Conservation (phyloP, 192 early-diverging fungal genomes). For the Podila epicladia region DNA sequence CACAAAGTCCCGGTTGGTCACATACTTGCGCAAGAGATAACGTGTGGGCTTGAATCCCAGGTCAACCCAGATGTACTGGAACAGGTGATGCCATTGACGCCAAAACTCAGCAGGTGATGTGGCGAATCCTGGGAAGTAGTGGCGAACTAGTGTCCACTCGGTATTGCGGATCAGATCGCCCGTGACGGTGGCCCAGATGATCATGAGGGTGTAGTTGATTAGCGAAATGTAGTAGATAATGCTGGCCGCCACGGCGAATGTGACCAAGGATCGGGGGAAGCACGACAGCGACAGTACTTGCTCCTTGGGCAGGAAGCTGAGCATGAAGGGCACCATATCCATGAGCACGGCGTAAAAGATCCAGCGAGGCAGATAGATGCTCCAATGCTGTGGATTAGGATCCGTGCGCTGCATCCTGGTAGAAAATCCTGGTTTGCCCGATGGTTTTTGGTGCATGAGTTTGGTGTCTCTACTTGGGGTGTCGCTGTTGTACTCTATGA, state of each 20-base stretch:
- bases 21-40: conserved; percentile 25
- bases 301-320: conserved; percentile 33
- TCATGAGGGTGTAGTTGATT: conserved; percentile 43
- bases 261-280: conserved; percentile 1
- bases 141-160: conserved; percentile 39
- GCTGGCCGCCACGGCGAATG: conserved; percentile 11
- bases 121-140: conserved; percentile 45
- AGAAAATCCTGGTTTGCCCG: conserved; percentile 13
- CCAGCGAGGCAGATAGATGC: conserved; percentile 39
- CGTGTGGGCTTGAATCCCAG: conserved; percentile 32
- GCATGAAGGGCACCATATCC: conserved; percentile 17
- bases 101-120: conserved; percentile 42
- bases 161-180: conserved; percentile 34
- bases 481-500: neutral
- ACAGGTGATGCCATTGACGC: conserved; percentile 48
- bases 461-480: neutral
- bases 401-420: conserved; percentile 10
- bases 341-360: conserved; percentile 23
- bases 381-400: conserved; percentile 44
- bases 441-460: neutral
- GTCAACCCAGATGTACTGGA: conserved; percentile 47
- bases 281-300: conserved; percentile 13
- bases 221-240: conserved; percentile 41
- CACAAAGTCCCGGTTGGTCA: neutral
- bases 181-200: conserved; percentile 24